Conservation (phyloP, 257 asterid species). For the Solanum acaule region DNA sequence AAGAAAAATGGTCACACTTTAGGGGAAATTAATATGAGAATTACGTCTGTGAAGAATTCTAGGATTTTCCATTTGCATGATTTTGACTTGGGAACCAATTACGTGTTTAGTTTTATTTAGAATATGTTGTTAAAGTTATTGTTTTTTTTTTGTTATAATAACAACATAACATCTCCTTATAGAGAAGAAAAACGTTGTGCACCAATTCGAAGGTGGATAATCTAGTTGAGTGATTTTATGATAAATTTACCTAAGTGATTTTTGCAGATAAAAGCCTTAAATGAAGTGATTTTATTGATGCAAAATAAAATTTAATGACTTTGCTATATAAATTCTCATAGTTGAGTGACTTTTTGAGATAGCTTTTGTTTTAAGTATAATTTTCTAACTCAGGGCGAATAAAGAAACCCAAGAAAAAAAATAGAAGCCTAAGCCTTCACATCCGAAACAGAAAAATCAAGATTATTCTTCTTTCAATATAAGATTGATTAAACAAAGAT, state of each 20-base stretch:
- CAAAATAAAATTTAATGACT: too few species aligned
- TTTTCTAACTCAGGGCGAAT: background rate
- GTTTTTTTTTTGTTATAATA: too few species aligned
- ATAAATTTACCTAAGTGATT: too few species aligned
- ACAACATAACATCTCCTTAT: background rate
- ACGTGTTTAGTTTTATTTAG: background rate
- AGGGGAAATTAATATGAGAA: background rate
- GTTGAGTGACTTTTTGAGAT: background rate
- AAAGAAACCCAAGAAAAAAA: background rate
- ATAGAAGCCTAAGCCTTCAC: background rate
- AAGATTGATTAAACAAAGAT: background rate
- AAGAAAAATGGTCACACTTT: background rate
- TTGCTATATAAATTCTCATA: too few species aligned
- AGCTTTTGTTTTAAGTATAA: background rate
- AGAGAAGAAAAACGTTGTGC: too few species aligned
- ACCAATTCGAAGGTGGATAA: background rate
- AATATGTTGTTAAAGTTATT: background rate
- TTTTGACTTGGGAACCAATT: background rate
- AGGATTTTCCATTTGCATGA: background rate
- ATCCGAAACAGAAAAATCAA: too few species aligned
- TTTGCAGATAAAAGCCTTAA: too few species aligned
- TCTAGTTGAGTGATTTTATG: too few species aligned
- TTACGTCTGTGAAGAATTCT: too few species aligned
- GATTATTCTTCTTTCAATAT: background rate
- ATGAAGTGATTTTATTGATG: too few species aligned